Evolutionary conservation across 768 basidiomycete genomes (phyloP), one percentile per base, ranked within the genome.

Genomic region (Termitomyces sp.): DNA sequence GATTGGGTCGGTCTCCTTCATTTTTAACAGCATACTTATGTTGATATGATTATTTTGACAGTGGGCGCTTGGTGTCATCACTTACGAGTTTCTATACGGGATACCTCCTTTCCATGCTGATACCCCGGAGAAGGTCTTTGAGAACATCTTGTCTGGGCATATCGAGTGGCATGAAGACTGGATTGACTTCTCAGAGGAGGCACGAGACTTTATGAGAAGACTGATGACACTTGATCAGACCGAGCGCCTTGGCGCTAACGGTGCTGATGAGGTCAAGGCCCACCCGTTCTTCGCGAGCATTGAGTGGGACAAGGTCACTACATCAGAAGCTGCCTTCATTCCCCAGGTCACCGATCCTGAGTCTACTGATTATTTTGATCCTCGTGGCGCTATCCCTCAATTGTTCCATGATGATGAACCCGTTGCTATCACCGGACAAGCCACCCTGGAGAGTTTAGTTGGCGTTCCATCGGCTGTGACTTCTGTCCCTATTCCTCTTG

Each of bases 281-380:
- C 97, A 99, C 69, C 87, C 93, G 0, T 95, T 94, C 78, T 90
- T 99, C 68, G 77, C 82, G 48, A 91, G 84, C 36, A 89, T 98
- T 62, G 91, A 98, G 61, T 99, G 97, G 97, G 86, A 92, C 58
- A 88, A 89, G 59, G 86, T 99, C 55, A 91, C 92, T 8, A 85
- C 85, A 8, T 84, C 86, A 6, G 91, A 96, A 73, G 94, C 95
- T 11, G 91, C 89, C 34, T 99, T 99, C 76, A 93, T 98, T 54
- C 97, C 97, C 49, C 90, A 95, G 68, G 86, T 97, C 36, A 84
- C 89, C 15, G 95, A 98, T 72, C 95, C 95, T 4, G 95, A 98
- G 74, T 96, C 94, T 22, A 99, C 97, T n/a, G 97, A 99, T 71
- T 99, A 99, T 75, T 99, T 99, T 67, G 97, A 99, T 75, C 85